Evolutionary conservation across 306 rosid species (phyloP), one percentile per base, ranked within the genome.

Genomic region (Castanea sativa): DNA sequence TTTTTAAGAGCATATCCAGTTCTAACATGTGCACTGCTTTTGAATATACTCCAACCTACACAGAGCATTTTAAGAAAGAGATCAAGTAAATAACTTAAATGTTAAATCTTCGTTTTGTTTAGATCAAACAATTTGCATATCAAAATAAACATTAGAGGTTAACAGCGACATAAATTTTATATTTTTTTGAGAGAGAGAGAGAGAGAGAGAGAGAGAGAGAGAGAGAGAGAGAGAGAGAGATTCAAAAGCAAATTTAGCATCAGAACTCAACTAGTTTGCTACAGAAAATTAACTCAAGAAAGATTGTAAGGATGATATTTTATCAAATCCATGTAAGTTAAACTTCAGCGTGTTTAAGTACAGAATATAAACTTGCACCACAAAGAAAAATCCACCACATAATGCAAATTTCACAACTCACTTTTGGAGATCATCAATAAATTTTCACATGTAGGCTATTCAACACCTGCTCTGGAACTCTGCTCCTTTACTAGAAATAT

Each of bases 11-110:
- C 69, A 94, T 80, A 78, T 90, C 90, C 55, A 94, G 83, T 81
- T 94, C 99, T 83, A 85, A 43, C 95, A 92, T 90, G 77, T 32
- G 91, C 82, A 89, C 83, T n/a, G 91, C 79, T 79, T 92, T 90
- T 21, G 89, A 76, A 76, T 86, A 90, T 59, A 84, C 97, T 41
- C 94, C 93, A 64, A 55, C 81, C 97, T 94, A 89, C 85, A 87
- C 12, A 35, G 29, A 64, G 75, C 73, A 38, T 65, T 67, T 15
- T 55, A 55, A 68, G 65, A 68, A 14, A 73, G 23, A 71, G 33
- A 43, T 57, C 38, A 20, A 67, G n/a, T 8, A 18, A 61, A 73
- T n/a, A 10, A 18, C 30, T 13, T 51, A 6, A 19, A 72, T 51
- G 1, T 25, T 71, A 25, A 19, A 72, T 51, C 7, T 51, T 71